Base-by-base conservation (phyloP, 2,329 filamentous ascomycete genomes). In the Sclerotinia minor region DNA sequence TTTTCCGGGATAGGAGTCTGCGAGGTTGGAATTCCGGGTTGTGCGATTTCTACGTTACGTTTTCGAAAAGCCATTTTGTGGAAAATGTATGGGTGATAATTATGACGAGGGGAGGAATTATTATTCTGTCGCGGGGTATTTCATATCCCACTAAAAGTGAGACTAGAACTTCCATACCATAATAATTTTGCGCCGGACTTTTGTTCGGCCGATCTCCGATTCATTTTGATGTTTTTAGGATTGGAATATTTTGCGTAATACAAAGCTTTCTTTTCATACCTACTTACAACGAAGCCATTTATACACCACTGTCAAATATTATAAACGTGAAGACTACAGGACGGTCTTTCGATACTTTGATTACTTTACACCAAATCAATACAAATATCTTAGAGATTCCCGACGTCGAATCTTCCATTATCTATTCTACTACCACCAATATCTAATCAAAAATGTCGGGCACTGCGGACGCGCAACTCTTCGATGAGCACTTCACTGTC, bases 401-500 rank as follows among this genome's bases (percentile, higher is more conserved):
- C n/a, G 15, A 57, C 15, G 32, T 2, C 17, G 3, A n/a, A n/a
- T 26, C 26, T n/a, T 24, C 21, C 47, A 41, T 41, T 44, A 44
- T 32, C 54, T 26, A 13, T 26, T 70, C 59, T n/a, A 73, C 73
- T 69, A 79, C 81, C 70, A 79, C 81, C 73, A 88, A 92, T 80
- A 89, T 90, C 73, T 94, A 98, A 82, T 89, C 94, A 68, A 90
- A 94, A 61, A 75, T 75, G 71, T 80, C 81, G 74, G 83, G 81
- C 73, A 88, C 92, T 80, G 89, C 91, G 73, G 94, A 98, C 82
- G 89, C 94, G 68, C 90, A 95, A 76, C 91, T 98, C 79, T 96
- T 96, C 81, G 93, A 97, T 81, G 93, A 96, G 78, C 89, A 87
- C 76, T 97, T 98, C 85, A 91, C 86, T 70, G 85, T 98, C 75